Conservation (phyloP, 768 basidiomycete species). For the Termitomyces sp. region DNA sequence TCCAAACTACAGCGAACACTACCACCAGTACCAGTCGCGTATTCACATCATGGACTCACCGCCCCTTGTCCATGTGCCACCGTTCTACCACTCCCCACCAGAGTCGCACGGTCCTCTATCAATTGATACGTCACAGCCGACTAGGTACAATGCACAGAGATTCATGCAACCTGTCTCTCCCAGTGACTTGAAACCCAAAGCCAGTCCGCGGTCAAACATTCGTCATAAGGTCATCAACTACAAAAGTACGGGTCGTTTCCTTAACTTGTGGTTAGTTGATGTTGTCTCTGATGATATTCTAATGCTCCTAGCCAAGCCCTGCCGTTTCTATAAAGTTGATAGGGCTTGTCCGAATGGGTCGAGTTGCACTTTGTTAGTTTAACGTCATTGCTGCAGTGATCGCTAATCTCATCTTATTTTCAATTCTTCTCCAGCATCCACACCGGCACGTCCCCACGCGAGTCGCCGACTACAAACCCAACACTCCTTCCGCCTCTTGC, state of each 20-base stretch:
- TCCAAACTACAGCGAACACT: constrained; percentile 33
- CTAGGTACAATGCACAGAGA: constrained; percentile 6
- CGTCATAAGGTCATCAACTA: constrained; percentile 32
- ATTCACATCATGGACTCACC: constrained; percentile 27
- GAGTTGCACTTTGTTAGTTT: constrained; percentile 54
- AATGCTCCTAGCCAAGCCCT: constrained; percentile 47
- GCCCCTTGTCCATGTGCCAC: constrained; percentile 26
- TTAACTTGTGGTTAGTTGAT: not conserved
- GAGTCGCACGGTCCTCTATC: constrained; percentile 11
- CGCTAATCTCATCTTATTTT: constrained; percentile 1
- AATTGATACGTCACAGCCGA: constrained; percentile 14
- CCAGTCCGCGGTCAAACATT: constrained; percentile 18
- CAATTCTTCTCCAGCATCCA: constrained; percentile 35
- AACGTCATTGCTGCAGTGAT: not conserved
- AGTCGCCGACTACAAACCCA: constrained; percentile 4
- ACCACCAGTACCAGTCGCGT: constrained; percentile 34
- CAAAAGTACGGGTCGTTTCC: constrained; percentile 28
- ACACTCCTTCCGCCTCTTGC: not conserved
- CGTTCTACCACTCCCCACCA: constrained; percentile 16
- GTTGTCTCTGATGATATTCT: not conserved
- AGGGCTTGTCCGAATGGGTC: constrained; percentile 47
- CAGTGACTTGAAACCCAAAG: constrained; percentile 7
- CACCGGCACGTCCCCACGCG: constrained; percentile 21
- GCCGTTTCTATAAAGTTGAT: constrained; percentile 45
- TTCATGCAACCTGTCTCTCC: constrained; percentile 7